Percentiles rank a stretch among this genome's conserved stretches.
Conservation (phyloP, 192 early-diverging fungal species). For the Phlyctochytrium planicorne region DNA sequence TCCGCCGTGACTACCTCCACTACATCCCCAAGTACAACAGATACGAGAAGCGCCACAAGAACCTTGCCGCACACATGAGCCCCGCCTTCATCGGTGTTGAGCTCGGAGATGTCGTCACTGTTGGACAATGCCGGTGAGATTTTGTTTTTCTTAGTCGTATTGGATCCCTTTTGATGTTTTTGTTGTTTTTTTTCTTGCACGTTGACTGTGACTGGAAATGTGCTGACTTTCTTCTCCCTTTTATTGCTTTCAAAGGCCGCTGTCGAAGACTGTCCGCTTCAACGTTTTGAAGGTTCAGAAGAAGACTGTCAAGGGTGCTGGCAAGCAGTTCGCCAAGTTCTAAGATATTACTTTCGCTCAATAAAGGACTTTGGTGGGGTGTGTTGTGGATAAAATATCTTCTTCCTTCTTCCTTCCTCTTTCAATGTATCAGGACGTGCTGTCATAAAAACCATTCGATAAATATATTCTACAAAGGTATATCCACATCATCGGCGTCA, state of each 20-base stretch:
- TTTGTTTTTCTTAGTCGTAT: background rate
- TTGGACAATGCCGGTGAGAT: conserved; percentile 91
- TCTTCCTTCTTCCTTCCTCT: no score
- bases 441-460: no score
- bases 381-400: no score
- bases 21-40: conserved; percentile 99
- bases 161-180: background rate
- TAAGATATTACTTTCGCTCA: conserved; percentile 44
- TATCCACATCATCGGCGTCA: no score
- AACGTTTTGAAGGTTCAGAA: conserved; percentile 98
- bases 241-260: conserved; percentile 56
- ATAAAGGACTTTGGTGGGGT: no score
- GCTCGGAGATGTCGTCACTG: conserved; percentile 88
- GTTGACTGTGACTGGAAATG: background rate
- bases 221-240: no score
- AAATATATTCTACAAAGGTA: no score
- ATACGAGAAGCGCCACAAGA: conserved; percentile 99
- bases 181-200: background rate
- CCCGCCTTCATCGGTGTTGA: conserved; percentile 92
- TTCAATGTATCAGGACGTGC: no score
- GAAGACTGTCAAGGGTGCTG: conserved; percentile 70
- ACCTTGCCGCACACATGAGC: conserved; percentile 93
- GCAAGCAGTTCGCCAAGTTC: conserved; percentile 90
- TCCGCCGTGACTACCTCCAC: conserved; percentile 99
- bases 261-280: conserved; percentile 99